A percentile compares a stretch with the other conserved stretches of the same genome.
Conservation (phyloP, 495 filamentous ascomycete species). For the Paragyromitra xinjiangensis region DNA sequence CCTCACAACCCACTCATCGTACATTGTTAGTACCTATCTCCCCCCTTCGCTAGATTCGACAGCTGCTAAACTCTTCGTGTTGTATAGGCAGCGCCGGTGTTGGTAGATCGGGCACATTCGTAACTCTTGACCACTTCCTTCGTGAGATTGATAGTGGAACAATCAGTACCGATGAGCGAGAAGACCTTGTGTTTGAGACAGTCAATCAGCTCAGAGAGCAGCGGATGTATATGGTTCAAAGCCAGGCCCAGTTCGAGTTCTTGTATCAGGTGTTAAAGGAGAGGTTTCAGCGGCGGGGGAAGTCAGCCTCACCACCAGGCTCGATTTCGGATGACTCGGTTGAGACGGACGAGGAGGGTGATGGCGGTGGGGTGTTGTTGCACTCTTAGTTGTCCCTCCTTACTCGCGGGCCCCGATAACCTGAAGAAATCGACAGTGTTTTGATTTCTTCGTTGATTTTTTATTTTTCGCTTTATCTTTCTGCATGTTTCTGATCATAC, state of each 20-base stretch:
- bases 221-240: constrained; percentile 95
- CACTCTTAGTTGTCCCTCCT: constrained; percentile 29
- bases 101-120: constrained; percentile 92
- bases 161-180: constrained; percentile 50
- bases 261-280: constrained; percentile 87
- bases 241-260: constrained; percentile 83
- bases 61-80: constrained; percentile 36
- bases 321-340: constrained; percentile 36
- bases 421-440: constrained; percentile 6
- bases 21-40: constrained; percentile 62
- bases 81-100: constrained; percentile 73
- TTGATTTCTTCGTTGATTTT: constrained; percentile 6
- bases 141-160: constrained; percentile 77
- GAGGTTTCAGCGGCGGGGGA: constrained; percentile 60
- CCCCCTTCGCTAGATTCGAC: neutral
- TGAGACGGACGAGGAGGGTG: constrained; percentile 42
- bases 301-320: constrained; percentile 53
- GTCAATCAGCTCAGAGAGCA: constrained; percentile 88
- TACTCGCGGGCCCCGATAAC: neutral
- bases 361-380: constrained; percentile 43
- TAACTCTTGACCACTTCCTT: constrained; percentile 89
- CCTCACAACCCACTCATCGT: constrained; percentile 81
- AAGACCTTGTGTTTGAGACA: constrained; percentile 69
- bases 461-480: constrained; percentile 7
- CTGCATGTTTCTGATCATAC: constrained; percentile 5